phyloP scores from a whole-genome alignment of 176 grass and related monocot genomes.

The maize (Zea mays) region Zm-B73-REFERENCE-NAM-5.0 NC_050098.1:158362001-158362500 shows the following conservation, averaged over 20 bases:
- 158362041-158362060: background rate
- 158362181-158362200: slow-evolving; percentile 51
- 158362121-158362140: slow-evolving; percentile 74
- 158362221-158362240: slow-evolving; percentile 69
- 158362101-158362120: slow-evolving; percentile 72
- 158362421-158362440: background rate
- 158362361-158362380: background rate
- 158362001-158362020: background rate
- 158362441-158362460: background rate
- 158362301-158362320: background rate
- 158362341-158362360: too few species aligned
- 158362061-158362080: slow-evolving; percentile 55
- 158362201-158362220: slow-evolving; percentile 54
- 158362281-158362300: background rate
- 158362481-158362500: background rate
- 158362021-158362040: background rate
- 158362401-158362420: background rate
- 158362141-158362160: slow-evolving; percentile 54
- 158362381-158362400: background rate
- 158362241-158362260: slow-evolving; percentile 62
- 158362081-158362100: slow-evolving; percentile 77
- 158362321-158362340: background rate
- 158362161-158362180: slow-evolving; percentile 57
- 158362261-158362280: slow-evolving; percentile 54
- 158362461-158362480: background rate